Evolutionary conservation across 129 eudicot genomes (phyloP), one percentile per base, ranked within the genome.

Genomic region (Flaveria sonorensis): DNA sequence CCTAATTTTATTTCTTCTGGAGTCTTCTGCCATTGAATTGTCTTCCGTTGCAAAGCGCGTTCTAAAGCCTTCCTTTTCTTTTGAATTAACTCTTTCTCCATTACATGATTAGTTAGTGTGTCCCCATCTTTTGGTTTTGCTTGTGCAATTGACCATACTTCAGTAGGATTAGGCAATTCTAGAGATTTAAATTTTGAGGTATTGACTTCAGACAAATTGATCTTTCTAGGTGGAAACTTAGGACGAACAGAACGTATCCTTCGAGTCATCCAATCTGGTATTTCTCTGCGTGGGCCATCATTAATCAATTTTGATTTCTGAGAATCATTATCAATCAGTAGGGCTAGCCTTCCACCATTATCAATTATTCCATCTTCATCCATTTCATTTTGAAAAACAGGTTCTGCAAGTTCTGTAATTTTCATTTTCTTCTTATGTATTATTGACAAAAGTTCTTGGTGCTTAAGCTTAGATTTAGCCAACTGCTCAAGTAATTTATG

Each of bases 1-100:
- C 88, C 91, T 87, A 82, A 46, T 79, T 76, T 87, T 66, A 70
- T 84, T 57, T 87, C 87, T 82, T 87, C 92, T 26, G 89, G 87
- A 46, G 89, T 87, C 64, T 72, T 80, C 79, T 87, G 88, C 87
- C 80, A 82, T 75, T 82, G 82, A 55, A 85, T 43, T 47, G 87
- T 82, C 68, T 85, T 87, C 39, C 87, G 70, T 24, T 85, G 87
- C 65, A 87, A 80, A 50, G 87, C 89, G 23, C 89, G 89, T 30
- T 87, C 92, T 80, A 87, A 83, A 82, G 92, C 87, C 81, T 87
- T 87, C 57, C 92, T 85, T 81, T 87, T 87, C 85, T 87, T 85
- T 60, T 87, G 87, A 32, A 82, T 85, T 39, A 82, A 40, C 62
- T 87, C 87, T 74, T 88, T 88, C 72, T 85, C 92, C 30, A 80